Percentiles rank a stretch among this genome's conserved stretches.
phyloP scores from a whole-genome alignment of 129 eudicot genomes.

The Centella asiatica region DNA sequence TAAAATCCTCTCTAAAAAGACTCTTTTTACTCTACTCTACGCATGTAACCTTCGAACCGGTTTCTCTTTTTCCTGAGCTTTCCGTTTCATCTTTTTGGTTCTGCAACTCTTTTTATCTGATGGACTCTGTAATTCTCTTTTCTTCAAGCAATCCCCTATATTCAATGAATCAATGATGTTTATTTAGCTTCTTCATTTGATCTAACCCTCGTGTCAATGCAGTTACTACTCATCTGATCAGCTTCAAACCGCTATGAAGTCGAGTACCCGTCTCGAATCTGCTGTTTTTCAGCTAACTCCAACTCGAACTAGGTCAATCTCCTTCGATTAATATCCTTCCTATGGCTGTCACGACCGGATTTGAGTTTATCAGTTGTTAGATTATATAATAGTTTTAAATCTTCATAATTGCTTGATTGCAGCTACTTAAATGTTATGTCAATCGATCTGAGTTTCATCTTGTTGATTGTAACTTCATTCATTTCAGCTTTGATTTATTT shows the following conservation, averaged over 20 bases:
- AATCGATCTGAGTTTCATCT: neutral
- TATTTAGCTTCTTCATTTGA: neutral
- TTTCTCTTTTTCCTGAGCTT: neutral
- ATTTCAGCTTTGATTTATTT: conserved; percentile 1
- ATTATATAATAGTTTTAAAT: too few species aligned
- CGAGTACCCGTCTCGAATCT: conserved; percentile 63
- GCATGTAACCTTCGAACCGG: too few species aligned
- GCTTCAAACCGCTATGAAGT: conserved; percentile 46
- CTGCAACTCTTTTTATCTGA: neutral
- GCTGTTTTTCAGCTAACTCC: conserved; percentile 89
- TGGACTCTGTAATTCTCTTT: neutral
- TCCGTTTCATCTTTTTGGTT: neutral
- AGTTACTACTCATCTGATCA: conserved; percentile 6
- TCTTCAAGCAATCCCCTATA: neutral
- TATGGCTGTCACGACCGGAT: neutral
- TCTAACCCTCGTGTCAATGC: neutral
- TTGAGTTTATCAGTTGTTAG: neutral
- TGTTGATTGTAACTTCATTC: neutral
- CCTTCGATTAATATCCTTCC: neutral
- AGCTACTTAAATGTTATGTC: neutral
- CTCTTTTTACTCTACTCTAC: too few species aligned
- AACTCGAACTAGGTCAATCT: conserved; percentile 70
- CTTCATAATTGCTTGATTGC: neutral
- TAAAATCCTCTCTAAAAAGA: neutral
- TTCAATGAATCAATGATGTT: conserved; percentile 1